Evolutionary conservation across 257 asterid genomes (phyloP).

Genomic region (Orobanche coerulescens): DNA sequence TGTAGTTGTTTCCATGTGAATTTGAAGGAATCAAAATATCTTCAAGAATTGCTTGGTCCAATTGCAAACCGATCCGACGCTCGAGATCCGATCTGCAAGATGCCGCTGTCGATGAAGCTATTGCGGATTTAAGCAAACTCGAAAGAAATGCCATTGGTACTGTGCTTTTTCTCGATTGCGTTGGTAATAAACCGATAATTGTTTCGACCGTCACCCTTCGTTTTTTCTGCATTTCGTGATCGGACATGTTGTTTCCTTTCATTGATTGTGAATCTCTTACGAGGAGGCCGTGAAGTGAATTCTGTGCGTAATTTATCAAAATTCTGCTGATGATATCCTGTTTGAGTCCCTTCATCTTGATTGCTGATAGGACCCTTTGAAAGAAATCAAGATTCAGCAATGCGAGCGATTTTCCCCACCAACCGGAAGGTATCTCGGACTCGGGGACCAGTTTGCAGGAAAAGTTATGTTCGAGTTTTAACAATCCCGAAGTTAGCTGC

Average conservation of each 20-base stretch:
- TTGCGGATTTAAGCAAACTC: slow-evolving; percentile 61
- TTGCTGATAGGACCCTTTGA: slow-evolving; percentile 60
- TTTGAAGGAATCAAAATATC: slow-evolving; percentile 67
- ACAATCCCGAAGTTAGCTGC: slow-evolving; percentile 76
- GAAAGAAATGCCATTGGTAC: slow-evolving; percentile 94
- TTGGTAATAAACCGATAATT: slow-evolving; percentile 54
- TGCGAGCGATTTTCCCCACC: slow-evolving; percentile 82
- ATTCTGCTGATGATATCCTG: slow-evolving; percentile 74
- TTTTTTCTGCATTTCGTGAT: slow-evolving; percentile 53
- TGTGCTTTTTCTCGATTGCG: slow-evolving; percentile 66
- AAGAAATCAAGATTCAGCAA: slow-evolving; percentile 66
- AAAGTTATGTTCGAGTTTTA: slow-evolving; percentile 65
- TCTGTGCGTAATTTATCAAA: slow-evolving; percentile 77
- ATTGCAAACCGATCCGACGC: slow-evolving; percentile 75
- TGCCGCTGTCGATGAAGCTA: slow-evolving; percentile 53
- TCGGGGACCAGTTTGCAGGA: slow-evolving; percentile 41
- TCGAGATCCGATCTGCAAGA: slow-evolving; percentile 84
- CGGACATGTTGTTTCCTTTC: slow-evolving; percentile 37
- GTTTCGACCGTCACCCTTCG: slow-evolving; percentile 64
- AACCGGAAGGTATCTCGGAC: slow-evolving; percentile 51
- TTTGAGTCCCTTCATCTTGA: slow-evolving; percentile 70
- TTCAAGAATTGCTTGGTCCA: slow-evolving; percentile 91
- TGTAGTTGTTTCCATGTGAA: slow-evolving; percentile 47
- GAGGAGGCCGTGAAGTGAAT: slow-evolving; percentile 53
- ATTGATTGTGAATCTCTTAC: slow-evolving; percentile 41